Percentiles rank a stretch among this genome's conserved stretches.
Conservation (phyloP, 495 filamentous ascomycete genomes). For the Penicillium silybi region DNA sequence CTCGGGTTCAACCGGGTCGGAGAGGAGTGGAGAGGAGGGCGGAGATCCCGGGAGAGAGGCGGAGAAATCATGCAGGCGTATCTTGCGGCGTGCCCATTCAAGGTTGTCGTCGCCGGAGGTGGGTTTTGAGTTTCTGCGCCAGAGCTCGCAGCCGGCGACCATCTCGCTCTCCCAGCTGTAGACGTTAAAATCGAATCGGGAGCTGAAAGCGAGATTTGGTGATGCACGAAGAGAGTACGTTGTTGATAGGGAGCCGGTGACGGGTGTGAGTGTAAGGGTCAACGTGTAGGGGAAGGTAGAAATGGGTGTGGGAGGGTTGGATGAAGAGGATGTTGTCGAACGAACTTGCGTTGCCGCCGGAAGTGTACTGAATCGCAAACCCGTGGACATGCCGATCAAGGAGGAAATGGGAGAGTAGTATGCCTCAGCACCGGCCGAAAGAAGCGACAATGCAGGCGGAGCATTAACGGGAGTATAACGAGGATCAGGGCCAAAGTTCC, state of each 20-base stretch:
- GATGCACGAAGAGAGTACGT: slow-evolving; percentile 88
- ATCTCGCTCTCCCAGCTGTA: slow-evolving; percentile 97
- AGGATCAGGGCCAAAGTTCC: slow-evolving; percentile 89
- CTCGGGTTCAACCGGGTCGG: slow-evolving; percentile 23
- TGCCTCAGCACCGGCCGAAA: slow-evolving; percentile 83
- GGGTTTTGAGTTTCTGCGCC: slow-evolving; percentile 55
- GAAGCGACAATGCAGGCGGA: slow-evolving; percentile 37
- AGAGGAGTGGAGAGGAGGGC: slow-evolving; percentile 17
- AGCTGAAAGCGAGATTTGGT: slow-evolving; percentile 75
- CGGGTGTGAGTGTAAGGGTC: slow-evolving; percentile 82
- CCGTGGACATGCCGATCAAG: slow-evolving; percentile 75
- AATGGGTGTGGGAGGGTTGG: slow-evolving; percentile 28
- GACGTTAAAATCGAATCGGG: slow-evolving; percentile 93
- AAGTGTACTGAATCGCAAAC: slow-evolving; percentile 83
- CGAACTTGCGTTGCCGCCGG: slow-evolving; percentile 69
- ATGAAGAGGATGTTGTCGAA: slow-evolving; percentile 21
- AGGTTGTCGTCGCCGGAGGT: slow-evolving; percentile 34
- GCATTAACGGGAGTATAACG: slow-evolving; percentile 26
- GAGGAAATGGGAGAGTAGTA: slow-evolving; percentile 95
- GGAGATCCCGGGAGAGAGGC: slow-evolving; percentile 19
- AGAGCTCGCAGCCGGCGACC: slow-evolving; percentile 84
- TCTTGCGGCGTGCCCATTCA: slow-evolving; percentile 44
- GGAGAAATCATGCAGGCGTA: slow-evolving; percentile 31
- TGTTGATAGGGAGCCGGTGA: slow-evolving; percentile 87
- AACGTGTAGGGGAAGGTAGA: slow-evolving; percentile 80